Conservation (phyloP, 1,139 yeast genomes). For the Zhuliangozyma blackwelliae region DNA sequence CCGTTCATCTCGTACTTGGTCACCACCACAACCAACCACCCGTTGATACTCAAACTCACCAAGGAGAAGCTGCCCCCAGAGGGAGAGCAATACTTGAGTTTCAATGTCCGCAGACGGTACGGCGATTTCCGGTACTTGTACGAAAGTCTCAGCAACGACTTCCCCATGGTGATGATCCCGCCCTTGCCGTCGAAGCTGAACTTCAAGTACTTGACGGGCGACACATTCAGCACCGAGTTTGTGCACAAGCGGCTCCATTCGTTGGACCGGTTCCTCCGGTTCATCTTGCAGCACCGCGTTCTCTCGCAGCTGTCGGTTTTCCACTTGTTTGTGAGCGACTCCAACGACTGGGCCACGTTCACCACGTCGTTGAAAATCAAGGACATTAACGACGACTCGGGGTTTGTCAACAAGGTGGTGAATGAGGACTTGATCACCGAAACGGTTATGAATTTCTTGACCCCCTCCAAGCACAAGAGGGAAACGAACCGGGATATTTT, state of each 20-base stretch:
- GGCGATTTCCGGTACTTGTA: constrained; percentile 79
- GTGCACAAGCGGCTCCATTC: constrained; percentile 84
- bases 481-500: constrained; percentile 75
- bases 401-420: constrained; percentile 40
- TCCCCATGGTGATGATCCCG: constrained; percentile 82
- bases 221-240: constrained; percentile 75
- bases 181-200: constrained; percentile 93
- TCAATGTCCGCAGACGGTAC: constrained; percentile 69
- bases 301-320: constrained; percentile 68
- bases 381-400: constrained; percentile 19
- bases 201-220: constrained; percentile 92
- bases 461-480: constrained; percentile 62
- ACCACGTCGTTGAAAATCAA: constrained; percentile 55
- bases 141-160: constrained; percentile 69
- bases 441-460: constrained; percentile 85
- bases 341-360: constrained; percentile 80
- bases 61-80: constrained; percentile 11
- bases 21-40: constrained; percentile 54
- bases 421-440: constrained; percentile 72
- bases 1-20: constrained; percentile 79
- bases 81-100: constrained; percentile 26
- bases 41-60: constrained; percentile 34
- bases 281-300: constrained; percentile 70
- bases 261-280: constrained; percentile 66
- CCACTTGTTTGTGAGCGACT: constrained; percentile 68